Conservation (phyloP, 1,139 yeast species). For the Taphrina populina region DNA sequence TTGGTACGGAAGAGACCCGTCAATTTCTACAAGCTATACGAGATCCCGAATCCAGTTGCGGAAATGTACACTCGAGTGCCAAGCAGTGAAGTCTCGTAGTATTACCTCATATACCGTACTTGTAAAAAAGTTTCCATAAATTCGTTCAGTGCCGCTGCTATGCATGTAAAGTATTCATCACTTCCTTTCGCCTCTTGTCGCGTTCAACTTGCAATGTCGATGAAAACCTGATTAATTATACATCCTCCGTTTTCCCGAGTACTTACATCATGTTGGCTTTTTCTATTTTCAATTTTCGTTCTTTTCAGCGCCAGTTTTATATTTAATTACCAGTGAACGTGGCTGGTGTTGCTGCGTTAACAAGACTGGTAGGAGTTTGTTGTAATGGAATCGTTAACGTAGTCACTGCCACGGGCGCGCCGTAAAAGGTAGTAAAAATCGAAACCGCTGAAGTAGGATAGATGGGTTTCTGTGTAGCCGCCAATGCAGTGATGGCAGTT, state of each 20-base stretch:
- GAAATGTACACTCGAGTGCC: conserved; percentile 12
- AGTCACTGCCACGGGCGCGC: conserved; percentile 9
- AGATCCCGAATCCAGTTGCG: not conserved
- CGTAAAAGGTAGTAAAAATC: conserved; percentile 6
- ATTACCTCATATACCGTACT: too few species aligned
- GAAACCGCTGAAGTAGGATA: conserved; percentile 17
- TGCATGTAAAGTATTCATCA: too few species aligned
- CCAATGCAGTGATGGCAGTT: conserved; percentile 14
- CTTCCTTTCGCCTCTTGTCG: too few species aligned
- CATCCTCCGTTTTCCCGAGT: too few species aligned
- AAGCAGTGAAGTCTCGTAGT: too few species aligned
- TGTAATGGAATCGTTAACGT: conserved; percentile 10
- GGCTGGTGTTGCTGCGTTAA: conserved; percentile 4
- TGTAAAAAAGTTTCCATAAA: too few species aligned
- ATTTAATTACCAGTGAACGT: conserved; percentile 11
- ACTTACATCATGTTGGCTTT: too few species aligned
- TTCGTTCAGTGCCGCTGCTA: too few species aligned
- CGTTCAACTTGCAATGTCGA: not conserved
- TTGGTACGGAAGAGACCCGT: conserved; percentile 9
- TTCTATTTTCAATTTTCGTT: too few species aligned
- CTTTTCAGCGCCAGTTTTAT: too few species aligned
- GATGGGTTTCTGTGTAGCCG: not conserved
- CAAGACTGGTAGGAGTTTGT: not conserved
- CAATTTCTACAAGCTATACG: conserved; percentile 13
- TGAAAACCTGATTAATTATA: not conserved